These are phyloP conservation scores for Gilbertella persicaria DNA, from an alignment of 371 early-diverging fungal genomes.

Conservation along the genomic window DNA sequence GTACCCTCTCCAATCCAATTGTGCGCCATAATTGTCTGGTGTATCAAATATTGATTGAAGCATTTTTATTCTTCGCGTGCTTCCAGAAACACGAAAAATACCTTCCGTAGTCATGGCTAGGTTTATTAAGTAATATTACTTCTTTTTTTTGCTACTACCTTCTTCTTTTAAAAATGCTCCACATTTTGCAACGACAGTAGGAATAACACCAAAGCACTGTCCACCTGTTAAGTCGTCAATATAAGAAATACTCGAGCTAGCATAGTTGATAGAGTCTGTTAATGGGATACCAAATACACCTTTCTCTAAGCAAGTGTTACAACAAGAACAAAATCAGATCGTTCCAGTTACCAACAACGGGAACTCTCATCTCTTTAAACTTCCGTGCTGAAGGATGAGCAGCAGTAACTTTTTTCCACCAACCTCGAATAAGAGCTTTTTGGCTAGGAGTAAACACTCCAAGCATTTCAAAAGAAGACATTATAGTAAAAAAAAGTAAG, in stretches of 20 bases:
- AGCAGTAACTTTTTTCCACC: constrained; percentile 43
- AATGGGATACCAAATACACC: constrained; percentile 39
- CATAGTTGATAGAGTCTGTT: constrained; percentile 37
- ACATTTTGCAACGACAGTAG: constrained; percentile 57
- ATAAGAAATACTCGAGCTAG: constrained; percentile 41
- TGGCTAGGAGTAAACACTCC: constrained; percentile 18
- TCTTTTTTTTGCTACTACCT: constrained; percentile 29
- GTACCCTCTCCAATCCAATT: constrained; percentile 58
- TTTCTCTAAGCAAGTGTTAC: constrained; percentile 16
- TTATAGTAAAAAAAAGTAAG: not conserved
- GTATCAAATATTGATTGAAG: constrained; percentile 61
- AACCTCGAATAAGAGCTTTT: constrained; percentile 13
- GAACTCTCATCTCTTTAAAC: constrained; percentile 36
- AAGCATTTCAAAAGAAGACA: constrained; percentile 16
- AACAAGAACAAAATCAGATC: not conserved
- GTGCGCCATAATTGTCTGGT: constrained; percentile 53
- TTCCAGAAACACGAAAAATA: constrained; percentile 65
- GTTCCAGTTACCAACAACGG: constrained; percentile 22
- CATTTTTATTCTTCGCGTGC: constrained; percentile 55
- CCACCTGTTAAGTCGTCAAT: constrained; percentile 29
- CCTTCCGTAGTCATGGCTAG: constrained; percentile 47
- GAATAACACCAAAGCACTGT: constrained; percentile 50
- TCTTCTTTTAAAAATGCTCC: constrained; percentile 56
- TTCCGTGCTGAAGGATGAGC: constrained; percentile 31
- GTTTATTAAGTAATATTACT: not conserved